Percentiles rank a stretch among this genome's conserved stretches.
phyloP scores from a whole-genome alignment of 345 rosid species.

The Pseudoturritis turrita region DNA sequence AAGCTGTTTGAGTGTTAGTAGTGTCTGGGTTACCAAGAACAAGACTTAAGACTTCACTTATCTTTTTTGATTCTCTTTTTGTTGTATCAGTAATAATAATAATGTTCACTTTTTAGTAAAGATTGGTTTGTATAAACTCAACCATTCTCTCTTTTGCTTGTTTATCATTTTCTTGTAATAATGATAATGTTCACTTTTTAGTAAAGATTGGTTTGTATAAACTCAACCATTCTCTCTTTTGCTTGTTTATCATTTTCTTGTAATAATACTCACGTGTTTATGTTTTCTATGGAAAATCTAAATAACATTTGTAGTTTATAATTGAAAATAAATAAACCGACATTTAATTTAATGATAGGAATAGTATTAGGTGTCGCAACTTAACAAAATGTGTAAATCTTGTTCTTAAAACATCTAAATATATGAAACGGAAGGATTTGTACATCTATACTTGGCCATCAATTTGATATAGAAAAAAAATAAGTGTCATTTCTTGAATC shows the following conservation, averaged over 20 bases:
- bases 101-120: not conserved
- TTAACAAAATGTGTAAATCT: too few species aligned
- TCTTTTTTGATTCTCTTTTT: not conserved
- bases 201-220: not conserved
- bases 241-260: not conserved
- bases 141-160: not conserved
- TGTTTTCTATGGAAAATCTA: not conserved
- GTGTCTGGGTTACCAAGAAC: slow-evolving; percentile 17
- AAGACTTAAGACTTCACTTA: not conserved
- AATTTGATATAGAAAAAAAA: too few species aligned
- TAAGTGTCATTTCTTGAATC: too few species aligned
- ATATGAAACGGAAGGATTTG: too few species aligned
- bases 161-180: not conserved
- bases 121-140: not conserved
- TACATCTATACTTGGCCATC: too few species aligned
- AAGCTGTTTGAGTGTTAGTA: slow-evolving; percentile 9
- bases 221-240: not conserved
- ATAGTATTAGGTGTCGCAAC: too few species aligned
- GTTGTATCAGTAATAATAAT: slow-evolving; percentile 1
- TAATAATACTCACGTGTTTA: not conserved
- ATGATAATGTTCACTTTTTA: not conserved
- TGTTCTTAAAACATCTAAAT: too few species aligned
- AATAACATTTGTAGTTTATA: not conserved
- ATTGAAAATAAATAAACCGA: not conserved
- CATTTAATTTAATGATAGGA: not conserved